Evolutionary conservation across 495 filamentous ascomycete species (phyloP), one percentile per base, ranked within the genome.

Genomic region (Penicillium samsonianum): DNA sequence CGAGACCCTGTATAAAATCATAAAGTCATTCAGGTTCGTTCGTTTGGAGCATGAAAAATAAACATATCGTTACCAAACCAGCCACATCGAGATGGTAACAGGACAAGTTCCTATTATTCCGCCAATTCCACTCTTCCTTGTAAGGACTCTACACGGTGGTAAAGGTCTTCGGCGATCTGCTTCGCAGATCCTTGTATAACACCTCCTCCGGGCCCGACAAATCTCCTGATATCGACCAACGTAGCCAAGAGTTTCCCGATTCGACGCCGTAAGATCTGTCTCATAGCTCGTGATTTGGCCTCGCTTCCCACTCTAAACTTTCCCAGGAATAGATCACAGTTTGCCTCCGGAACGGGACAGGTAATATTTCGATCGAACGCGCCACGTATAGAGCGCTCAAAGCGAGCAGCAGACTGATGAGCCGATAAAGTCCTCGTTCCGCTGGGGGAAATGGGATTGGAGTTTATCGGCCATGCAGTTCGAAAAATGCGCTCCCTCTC

Each of bases 81-180:
- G 40, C 40, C 40, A 42, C 40, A 19, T 42, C 40, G 40, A 42
- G 40, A 19, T 17, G 40, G 40, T 42, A 42, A 42, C 40, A 42
- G 40, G 40, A n/a, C 40, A 20, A 42, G 17, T 42, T 42, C 40
- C 40, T 42, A 19, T 20, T 42, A 42, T 42, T 42, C 40, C 40
- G 40, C 40, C 40, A 42, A 22, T 42, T 42, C 40, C 40, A 42
- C 41, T 43, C 41, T 43, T 43, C 41, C 41, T 43, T 43, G 41
- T 43, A 43, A 23, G 6, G 41, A 43, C 41, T 43, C 41, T 22
- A 43, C 41, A 22, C 41, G 41, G 41, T 43, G 41, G 5, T 20
- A 5, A 42, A 23, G 41, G 41, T 43, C 41, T 43, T 43, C 41
- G 19, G 41, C 41, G 19, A 43, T 43, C 41, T 12, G n/a, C 5